These are phyloP conservation scores for Pelargonium nanum DNA, from an alignment of 345 rosid genomes.

Conservation along the genomic window DNA sequence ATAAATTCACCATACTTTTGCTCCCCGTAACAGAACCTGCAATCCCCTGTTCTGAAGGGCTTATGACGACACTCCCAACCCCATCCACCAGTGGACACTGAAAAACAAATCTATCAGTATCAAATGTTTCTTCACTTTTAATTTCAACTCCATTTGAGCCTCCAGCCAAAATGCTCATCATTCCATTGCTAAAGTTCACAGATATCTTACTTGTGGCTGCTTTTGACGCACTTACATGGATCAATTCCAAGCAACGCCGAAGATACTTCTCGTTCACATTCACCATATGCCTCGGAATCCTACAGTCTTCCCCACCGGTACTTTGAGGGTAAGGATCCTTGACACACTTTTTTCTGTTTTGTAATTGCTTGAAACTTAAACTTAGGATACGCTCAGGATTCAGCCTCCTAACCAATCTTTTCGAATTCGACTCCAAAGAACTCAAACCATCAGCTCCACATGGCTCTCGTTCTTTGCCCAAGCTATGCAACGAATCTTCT, in stretches of 20 bases:
- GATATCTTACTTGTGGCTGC: constrained; percentile 34
- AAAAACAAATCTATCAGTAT: constrained; percentile 35
- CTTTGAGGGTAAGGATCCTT: constrained; percentile 37
- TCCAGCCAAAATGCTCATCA: constrained; percentile 24
- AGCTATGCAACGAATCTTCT: constrained; percentile 29
- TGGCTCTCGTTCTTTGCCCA: constrained; percentile 16
- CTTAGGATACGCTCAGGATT: constrained; percentile 29
- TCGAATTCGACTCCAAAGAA: constrained; percentile 18
- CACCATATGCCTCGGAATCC: constrained; percentile 66
- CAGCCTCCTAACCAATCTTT: constrained; percentile 27
- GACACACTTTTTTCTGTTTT: constrained; percentile 31
- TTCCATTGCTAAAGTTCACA: constrained; percentile 26
- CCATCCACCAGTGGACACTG: constrained; percentile 41
- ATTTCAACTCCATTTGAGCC: constrained; percentile 18
- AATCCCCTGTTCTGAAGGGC: constrained; percentile 39
- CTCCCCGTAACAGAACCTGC: constrained; percentile 61
- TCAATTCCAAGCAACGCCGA: constrained; percentile 56
- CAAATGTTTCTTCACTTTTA: constrained; percentile 21
- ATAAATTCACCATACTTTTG: constrained; percentile 53
- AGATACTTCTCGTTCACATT: constrained; percentile 68
- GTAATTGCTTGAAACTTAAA: constrained; percentile 43
- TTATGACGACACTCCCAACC: constrained; percentile 34
- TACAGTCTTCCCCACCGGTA: constrained; percentile 31
- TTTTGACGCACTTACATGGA: constrained; percentile 45
- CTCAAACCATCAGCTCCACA: constrained; percentile 13